Evolutionary conservation across 768 basidiomycete species (phyloP).

Genomic region (Erythrobasidium yunnanense): DNA sequence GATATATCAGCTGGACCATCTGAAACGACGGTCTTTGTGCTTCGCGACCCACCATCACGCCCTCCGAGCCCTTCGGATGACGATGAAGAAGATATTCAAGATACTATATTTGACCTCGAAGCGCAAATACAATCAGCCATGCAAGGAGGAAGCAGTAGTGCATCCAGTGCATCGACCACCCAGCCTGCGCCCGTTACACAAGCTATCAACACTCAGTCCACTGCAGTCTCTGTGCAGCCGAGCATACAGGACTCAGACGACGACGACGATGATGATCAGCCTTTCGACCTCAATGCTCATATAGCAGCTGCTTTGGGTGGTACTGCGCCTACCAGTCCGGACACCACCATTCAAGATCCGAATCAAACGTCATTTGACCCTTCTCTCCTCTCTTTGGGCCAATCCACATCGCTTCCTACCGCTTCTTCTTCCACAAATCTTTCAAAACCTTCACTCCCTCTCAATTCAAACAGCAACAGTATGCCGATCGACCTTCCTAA

Average conservation of each 20-base stretch:
- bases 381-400: neutral
- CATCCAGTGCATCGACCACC: too few species aligned
- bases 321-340: neutral
- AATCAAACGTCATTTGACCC: too few species aligned
- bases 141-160: too few species aligned
- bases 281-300: conserved; percentile 1
- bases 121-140: conserved; percentile 15
- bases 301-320: neutral
- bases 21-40: neutral
- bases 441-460: neutral
- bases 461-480: neutral
- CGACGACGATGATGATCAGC: neutral
- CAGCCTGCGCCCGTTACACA: neutral
- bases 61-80: neutral
- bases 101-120: conserved; percentile 16
- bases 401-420: neutral
- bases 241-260: neutral
- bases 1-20: too few species aligned
- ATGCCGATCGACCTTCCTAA: neutral
- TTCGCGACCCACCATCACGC: neutral
- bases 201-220: neutral
- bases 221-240: neutral
- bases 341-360: neutral
- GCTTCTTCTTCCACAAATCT: neutral
- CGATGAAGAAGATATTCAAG: conserved; percentile 1